Evolutionary conservation across 306 rosid species (phyloP), one percentile per base, ranked within the genome.

Genomic region (Fagus crenata): DNA sequence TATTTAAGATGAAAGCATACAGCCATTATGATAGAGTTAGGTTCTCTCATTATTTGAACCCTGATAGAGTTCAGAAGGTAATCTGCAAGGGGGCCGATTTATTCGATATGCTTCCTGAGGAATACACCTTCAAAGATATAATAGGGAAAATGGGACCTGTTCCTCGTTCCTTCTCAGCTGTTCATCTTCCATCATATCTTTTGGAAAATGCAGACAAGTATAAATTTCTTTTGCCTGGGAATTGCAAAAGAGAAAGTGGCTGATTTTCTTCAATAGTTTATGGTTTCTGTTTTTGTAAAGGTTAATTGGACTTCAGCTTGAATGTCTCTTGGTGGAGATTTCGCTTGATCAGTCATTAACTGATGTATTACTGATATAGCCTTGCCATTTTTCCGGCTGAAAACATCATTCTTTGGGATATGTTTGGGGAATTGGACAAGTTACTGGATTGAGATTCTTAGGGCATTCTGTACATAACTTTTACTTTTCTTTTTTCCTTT

Each of bases 141-240:
- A 92, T 95, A 7, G 92, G 99, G 61, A 95, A 95, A 89, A 89
- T 95, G 99, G 99, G 99, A 46, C 96, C 99, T 1, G 89, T 95
- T 84, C 98, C 99, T 49, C 99, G 87, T 84, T 90, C 99, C 53
- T 92, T 79, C 84, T 95, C 99, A 43, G 99, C 97, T 14, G 99
- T 95, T 78, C 96, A 95, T 85, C 93, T 95, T 59, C 99, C 99
- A 18, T 89, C 99, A 17, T 88, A 81, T 80, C 96, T 95, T 75
- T 83, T 95, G 56, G 98, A 95, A 88, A 89, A 89, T 75, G 89
- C 92, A 13, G 92, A 88, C 8, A 79, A 88, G 77, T 95, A 92
- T 49, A 95, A 87, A 78, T 95, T 90, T 81, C 96, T 95, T 2
- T 89, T 95, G 74, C 99, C 99, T 31, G 99, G 99, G 76, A 82